A percentile compares a stretch with the other conserved stretches of the same genome.
Evolutionary conservation across 306 rosid genomes (phyloP).

Genomic region (Dryas alaskensis): DNA sequence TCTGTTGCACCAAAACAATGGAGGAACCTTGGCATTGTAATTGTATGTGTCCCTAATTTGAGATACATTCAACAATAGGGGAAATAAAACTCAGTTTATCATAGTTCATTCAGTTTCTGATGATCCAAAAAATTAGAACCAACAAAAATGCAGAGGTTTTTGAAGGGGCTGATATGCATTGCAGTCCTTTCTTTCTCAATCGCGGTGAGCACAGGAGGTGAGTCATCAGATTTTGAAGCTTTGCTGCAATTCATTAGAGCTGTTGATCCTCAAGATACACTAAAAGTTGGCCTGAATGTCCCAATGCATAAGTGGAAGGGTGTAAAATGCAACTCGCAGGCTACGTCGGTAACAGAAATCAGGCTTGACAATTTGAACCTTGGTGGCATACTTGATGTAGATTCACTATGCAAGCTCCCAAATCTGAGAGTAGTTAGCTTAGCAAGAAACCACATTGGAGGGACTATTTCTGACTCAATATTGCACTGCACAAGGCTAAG

Average conservation of each 20-base stretch:
- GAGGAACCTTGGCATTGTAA: conserved; percentile 3
- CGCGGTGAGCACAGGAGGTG: conserved; percentile 5
- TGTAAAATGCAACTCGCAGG: conserved; percentile 27
- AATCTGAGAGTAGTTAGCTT: conserved; percentile 36
- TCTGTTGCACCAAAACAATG: conserved; percentile 24
- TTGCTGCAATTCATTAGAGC: conserved; percentile 32
- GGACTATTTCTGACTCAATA: conserved; percentile 38
- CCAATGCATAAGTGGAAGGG: conserved; percentile 28
- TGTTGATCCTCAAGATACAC: conserved; percentile 34
- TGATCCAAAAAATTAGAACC: conserved; percentile 14
- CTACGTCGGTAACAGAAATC: conserved; percentile 30
- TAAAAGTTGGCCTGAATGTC: conserved; percentile 11
- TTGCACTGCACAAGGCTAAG: conserved; percentile 46
- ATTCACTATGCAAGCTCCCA: conserved; percentile 37
- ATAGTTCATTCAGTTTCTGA: conserved; percentile 9
- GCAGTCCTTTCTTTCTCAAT: conserved; percentile 16
- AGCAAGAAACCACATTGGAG: conserved; percentile 35
- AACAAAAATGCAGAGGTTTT: conserved; percentile 29
- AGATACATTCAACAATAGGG: neutral
- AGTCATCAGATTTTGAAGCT: conserved; percentile 30
- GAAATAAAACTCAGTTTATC: neutral
- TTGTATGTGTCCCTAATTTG: conserved; percentile 3
- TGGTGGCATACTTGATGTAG: conserved; percentile 37
- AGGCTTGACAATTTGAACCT: conserved; percentile 38
- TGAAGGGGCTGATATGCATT: conserved; percentile 24